These are phyloP conservation scores for Ustilago xerochloae DNA, from an alignment of 1,284 basidiomycete genomes.

Conservation along the genomic window DNA sequence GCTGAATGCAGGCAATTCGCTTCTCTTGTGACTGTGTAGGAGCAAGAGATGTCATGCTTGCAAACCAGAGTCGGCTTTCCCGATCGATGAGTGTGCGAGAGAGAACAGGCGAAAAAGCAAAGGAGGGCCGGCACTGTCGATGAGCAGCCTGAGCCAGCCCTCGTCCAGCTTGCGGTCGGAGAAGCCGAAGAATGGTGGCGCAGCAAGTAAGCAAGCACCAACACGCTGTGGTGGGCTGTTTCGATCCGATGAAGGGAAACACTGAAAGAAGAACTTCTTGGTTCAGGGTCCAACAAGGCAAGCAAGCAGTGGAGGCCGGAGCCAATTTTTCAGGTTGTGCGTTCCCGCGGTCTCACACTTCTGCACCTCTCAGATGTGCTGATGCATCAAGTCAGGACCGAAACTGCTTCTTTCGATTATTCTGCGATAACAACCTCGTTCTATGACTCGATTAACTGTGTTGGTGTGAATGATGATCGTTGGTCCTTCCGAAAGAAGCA, in stretches of 20 bases:
- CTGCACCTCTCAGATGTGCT: not conserved
- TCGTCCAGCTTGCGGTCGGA: not conserved
- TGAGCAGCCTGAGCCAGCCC: conserved; percentile 4
- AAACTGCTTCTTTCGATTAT: too few relatives aligned
- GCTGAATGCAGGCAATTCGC: conserved; percentile 53
- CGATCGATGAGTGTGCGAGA: not conserved
- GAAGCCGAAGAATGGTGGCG: not conserved
- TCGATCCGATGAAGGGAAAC: not conserved
- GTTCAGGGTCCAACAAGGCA: not conserved
- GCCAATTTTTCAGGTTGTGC: not conserved
- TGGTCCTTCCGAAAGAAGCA: too few relatives aligned
- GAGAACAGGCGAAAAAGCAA: not conserved
- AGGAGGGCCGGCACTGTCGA: conserved; percentile 2
- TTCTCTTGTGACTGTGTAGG: not conserved
- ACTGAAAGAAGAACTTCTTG: not conserved
- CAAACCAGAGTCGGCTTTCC: not conserved
- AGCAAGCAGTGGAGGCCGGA: too few relatives aligned
- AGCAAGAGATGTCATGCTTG: not conserved
- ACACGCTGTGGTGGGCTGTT: not conserved
- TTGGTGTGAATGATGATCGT: too few relatives aligned
- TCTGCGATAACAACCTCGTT: too few relatives aligned
- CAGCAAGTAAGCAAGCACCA: too few relatives aligned
- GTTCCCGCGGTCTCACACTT: not conserved
- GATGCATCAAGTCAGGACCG: too few relatives aligned
- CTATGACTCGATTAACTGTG: too few relatives aligned